Evolutionary conservation across 1,284 basidiomycete species (phyloP), one percentile per base, ranked within the genome.

Genomic region (Ustilago hordei): DNA sequence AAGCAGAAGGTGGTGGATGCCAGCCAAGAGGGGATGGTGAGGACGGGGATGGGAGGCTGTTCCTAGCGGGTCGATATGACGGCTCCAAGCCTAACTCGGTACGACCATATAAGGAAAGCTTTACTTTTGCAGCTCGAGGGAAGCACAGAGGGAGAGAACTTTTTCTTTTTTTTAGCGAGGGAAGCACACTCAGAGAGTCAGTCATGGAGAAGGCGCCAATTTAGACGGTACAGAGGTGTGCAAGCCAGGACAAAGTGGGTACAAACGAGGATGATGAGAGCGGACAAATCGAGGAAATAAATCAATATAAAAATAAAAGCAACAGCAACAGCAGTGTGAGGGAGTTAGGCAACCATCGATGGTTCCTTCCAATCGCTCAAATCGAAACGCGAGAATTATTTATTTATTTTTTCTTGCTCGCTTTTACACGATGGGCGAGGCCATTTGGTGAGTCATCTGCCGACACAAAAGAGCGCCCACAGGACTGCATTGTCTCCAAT

Each of bases 241-340:
- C 23, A 28, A 28, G 23, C 23, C 3, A 38, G 36, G 36, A 32
- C 28, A 50, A 54, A 34, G 12, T 54, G 31, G 34, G 17, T 58
- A 32, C 11, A 45, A 45, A 8, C 8, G 19, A 50, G 7, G 35
- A 55, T 55, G 43, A 62, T 31, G 60, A 41, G 53, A 28, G 31
- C n/a, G 34, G 55, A 48, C 54, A 43, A 48, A 28, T 17, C 23
- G 23, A 28, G 23, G 23, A 28, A 28, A 28, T 28, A 28, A 28
- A 28, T 28, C 3, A 28, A 3, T 28, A 28, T 28, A 28, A 28
- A 28, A 28, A 28, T 28, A 28, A 28, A 28, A 28, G 23, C 39
- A 35, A 53, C 59, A n/a, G 45, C n/a, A 36, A 38, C 32, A 54
- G 36, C 52, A 54, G 60, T 8, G 39, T 13, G 19, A 47, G 23